Base-by-base conservation (phyloP, 495 filamentous ascomycete genomes). In the Clohesyomyces aquaticus region DNA sequence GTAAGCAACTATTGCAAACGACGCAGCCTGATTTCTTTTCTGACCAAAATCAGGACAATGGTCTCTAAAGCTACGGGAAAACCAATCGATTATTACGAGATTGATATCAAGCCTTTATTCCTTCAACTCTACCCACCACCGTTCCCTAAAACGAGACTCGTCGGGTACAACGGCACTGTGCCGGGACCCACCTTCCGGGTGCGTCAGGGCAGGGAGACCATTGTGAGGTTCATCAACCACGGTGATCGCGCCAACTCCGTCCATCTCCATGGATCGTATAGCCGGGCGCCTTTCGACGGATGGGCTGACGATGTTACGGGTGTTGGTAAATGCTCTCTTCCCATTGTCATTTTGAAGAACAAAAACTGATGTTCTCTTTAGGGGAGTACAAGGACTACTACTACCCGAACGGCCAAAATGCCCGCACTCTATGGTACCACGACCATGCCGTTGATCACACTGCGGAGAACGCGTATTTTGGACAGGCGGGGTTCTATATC, bases 351-450 rank as follows among this genome's bases (percentile, higher is more conserved):
- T 38, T 14, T 38, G 6, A 38, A 38, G 6, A 6, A 14, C 32
- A 14, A 38, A 14, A 38, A 6, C 14, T 38, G 14, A 6, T 38
- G 14, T 38, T 38, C 14, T n/a, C n/a, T 19, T 72, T 77, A 0
- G 81, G 79, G 18, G 66, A 84, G 69, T 85, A 80, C 73, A 82
- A 85, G 70, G 83, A 85, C 63, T 85, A 85, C 73, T 85, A 83
- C 66, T 85, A 81, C 69, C 82, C 83, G 27, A 85, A 84, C 72
- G 66, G 66, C 42, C 77, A 84, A 54, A 49, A 70, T 35, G 79
- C 74, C 2, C 74, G 83, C 9, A 73, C 78, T 3, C 69, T 82
- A n/a, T 85, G 83, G 83, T 85, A 85, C 62, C 83, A 85, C 53
- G 83, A 83, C 63, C 81, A 85, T 53, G 80, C 80, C 10, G 35